Conservation (phyloP, 164 flowering plant species). For the Piper betle region DNA sequence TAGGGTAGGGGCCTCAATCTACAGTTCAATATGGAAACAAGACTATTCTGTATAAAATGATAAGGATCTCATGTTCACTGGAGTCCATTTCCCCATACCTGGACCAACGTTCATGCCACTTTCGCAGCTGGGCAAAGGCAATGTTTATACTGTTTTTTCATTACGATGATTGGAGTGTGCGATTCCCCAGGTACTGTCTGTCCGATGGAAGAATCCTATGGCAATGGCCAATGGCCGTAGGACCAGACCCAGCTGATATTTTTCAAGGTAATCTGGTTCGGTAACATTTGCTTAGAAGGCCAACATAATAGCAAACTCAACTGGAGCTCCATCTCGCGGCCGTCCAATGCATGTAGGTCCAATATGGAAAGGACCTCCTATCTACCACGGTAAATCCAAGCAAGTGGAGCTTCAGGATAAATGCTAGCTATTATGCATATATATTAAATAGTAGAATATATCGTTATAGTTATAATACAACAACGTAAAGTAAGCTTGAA, state of each 20-base stretch:
- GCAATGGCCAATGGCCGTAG: neutral
- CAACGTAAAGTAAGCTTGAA: too few relatives aligned
- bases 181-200: neutral
- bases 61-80: neutral
- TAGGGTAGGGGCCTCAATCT: neutral
- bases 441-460: too few relatives aligned
- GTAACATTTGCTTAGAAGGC: too few relatives aligned
- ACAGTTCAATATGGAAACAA: neutral
- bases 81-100: neutral
- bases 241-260: neutral
- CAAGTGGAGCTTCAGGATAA: too few relatives aligned
- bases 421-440: too few relatives aligned
- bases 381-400: too few relatives aligned
- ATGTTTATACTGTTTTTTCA: neutral
- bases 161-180: neutral
- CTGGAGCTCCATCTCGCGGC: too few relatives aligned
- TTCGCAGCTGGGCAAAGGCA: neutral
- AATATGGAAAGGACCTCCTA: too few relatives aligned
- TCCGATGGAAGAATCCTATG: neutral
- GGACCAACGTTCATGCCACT: neutral
- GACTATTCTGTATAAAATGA: neutral
- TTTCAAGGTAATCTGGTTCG: too few relatives aligned
- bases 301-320: too few relatives aligned
- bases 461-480: too few relatives aligned
- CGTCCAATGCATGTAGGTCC: too few relatives aligned